phyloP scores from a whole-genome alignment of 495 filamentous ascomycete species.

The Penicillium roqueforti region DNA sequence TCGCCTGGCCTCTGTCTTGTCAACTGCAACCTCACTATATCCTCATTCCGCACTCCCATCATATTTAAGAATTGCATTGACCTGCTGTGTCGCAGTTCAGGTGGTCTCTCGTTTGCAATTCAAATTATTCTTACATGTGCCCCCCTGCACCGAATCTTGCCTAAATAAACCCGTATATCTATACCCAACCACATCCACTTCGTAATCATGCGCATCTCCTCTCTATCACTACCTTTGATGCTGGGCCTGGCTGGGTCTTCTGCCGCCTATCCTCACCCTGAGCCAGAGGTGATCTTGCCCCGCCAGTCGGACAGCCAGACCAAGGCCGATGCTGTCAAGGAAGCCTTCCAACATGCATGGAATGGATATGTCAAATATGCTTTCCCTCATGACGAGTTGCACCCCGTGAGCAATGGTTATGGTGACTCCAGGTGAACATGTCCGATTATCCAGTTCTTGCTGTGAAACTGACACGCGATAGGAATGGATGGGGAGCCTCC shows the following conservation, averaged over 20 bases:
- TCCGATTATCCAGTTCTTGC: neutral
- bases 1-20: neutral
- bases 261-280: slow-evolving; percentile 17
- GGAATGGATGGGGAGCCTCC: slow-evolving; percentile 84
- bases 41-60: neutral
- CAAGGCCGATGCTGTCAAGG: slow-evolving; percentile 64
- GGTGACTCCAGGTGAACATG: slow-evolving; percentile 62
- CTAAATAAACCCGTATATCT: slow-evolving; percentile 2
- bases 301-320: slow-evolving; percentile 13
- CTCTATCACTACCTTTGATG: slow-evolving; percentile 26
- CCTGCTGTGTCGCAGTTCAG: slow-evolving; percentile 10
- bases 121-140: neutral
- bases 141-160: slow-evolving; percentile 2
- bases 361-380: slow-evolving; percentile 76
- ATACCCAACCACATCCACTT: neutral
- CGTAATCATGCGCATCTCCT: slow-evolving; percentile 31
- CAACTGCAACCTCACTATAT: slow-evolving; percentile 4
- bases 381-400: slow-evolving; percentile 73
- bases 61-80: slow-evolving; percentile 18
- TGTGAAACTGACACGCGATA: slow-evolving; percentile 24
- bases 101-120: slow-evolving; percentile 14
- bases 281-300: slow-evolving; percentile 10
- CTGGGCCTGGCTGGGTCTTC: slow-evolving; percentile 27
- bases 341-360: slow-evolving; percentile 75
- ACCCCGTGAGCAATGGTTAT: slow-evolving; percentile 60